Evolutionary conservation across 352 stramenopile genomes (phyloP).

Genomic region (Aphanomyces astaci): DNA sequence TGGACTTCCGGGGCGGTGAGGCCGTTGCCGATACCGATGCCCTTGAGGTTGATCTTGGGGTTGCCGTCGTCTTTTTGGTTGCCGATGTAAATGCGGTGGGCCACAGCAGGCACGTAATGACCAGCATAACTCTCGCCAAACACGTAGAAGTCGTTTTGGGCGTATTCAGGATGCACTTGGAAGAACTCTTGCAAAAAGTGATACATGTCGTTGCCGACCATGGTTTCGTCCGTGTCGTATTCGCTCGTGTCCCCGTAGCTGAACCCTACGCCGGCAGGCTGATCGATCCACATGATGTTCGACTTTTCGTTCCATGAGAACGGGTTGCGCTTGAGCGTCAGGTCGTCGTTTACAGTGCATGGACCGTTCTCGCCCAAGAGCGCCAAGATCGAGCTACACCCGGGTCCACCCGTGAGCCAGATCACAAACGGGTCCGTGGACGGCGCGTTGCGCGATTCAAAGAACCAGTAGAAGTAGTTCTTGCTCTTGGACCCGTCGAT

Average conservation of each 20-base stretch:
- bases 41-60: constrained; percentile 84
- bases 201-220: constrained; percentile 93
- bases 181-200: constrained; percentile 94
- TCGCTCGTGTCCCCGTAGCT: constrained; percentile 85
- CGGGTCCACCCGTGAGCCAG: constrained; percentile 96
- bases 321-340: constrained; percentile 82
- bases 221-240: constrained; percentile 86
- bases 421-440: constrained; percentile 90
- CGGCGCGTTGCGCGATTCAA: constrained; percentile 81
- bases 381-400: constrained; percentile 90
- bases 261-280: constrained; percentile 92
- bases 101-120: constrained; percentile 89
- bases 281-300: constrained; percentile 96
- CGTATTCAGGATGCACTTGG: constrained; percentile 82
- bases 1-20: constrained; percentile 91
- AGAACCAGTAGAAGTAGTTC: constrained; percentile 97
- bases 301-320: constrained; percentile 91
- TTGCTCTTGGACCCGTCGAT: constrained; percentile 78
- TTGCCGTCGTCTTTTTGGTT: constrained; percentile 56
- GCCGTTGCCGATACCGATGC: constrained; percentile 94
- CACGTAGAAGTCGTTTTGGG: constrained; percentile 88
- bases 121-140: constrained; percentile 90
- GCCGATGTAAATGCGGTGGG: constrained; percentile 59
- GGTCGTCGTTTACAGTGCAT: constrained; percentile 88
- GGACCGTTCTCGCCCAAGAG: constrained; percentile 95